Conservation (phyloP, 2,329 filamentous ascomycete genomes). For the Fusarium nanum region DNA sequence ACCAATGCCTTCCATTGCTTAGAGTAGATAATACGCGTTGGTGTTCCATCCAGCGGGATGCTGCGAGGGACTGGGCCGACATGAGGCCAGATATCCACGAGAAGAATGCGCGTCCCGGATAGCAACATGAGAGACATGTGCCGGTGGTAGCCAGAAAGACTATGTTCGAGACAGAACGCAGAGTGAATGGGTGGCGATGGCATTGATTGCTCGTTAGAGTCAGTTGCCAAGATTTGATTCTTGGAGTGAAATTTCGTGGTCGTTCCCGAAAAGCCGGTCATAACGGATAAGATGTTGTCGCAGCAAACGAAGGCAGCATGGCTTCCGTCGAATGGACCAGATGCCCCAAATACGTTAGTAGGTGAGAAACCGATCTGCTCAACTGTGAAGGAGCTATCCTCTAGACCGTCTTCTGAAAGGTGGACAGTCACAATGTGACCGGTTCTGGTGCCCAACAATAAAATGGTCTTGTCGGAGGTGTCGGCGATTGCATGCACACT, state of each 20-base stretch:
- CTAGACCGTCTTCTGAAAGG: conserved; percentile 32
- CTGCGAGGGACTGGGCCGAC: conserved; percentile 62
- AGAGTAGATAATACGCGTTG: conserved; percentile 66
- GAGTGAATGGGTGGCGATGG: conserved; percentile 62
- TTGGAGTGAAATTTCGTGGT: conserved; percentile 54
- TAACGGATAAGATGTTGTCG: conserved; percentile 59
- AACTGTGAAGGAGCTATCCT: conserved; percentile 44
- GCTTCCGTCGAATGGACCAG: conserved; percentile 39
- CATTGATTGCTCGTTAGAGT: conserved; percentile 60
- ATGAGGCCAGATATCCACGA: conserved; percentile 63
- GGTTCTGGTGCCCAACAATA: conserved; percentile 63
- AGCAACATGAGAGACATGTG: conserved; percentile 62
- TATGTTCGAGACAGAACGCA: conserved; percentile 56
- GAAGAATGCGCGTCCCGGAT: conserved; percentile 61
- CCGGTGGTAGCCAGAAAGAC: conserved; percentile 53
- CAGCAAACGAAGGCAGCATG: conserved; percentile 59
- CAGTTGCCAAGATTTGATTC: conserved; percentile 63
- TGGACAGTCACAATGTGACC: conserved; percentile 61
- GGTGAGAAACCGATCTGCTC: conserved; percentile 54
- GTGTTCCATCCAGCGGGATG: conserved; percentile 61
- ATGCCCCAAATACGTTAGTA: conserved; percentile 50
- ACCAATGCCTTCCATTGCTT: conserved; percentile 63
- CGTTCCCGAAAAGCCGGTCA: conserved; percentile 53
- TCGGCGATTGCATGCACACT: conserved; percentile 56
- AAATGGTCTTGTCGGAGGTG: conserved; percentile 41